Evolutionary conservation across 495 filamentous ascomycete genomes (phyloP).

Genomic region (Trichoderma orchidacearum): DNA sequence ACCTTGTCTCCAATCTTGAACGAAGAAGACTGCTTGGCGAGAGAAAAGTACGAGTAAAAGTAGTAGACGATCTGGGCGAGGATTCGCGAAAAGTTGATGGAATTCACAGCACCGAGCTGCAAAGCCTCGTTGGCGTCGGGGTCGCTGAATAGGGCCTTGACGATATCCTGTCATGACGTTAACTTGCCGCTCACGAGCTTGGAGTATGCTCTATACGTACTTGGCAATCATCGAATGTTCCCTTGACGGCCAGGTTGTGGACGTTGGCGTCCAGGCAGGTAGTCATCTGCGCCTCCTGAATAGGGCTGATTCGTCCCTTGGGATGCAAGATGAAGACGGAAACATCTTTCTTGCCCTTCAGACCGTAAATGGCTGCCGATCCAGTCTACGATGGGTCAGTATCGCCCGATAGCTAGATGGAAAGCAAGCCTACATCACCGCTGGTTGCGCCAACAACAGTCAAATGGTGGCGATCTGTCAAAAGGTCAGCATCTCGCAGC

Average conservation of each 20-base stretch:
- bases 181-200: too few relatives aligned
- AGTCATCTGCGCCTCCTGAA: slow-evolving; percentile 95
- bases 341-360: slow-evolving; percentile 93
- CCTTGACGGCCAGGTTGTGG: slow-evolving; percentile 72
- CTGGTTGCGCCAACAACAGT: slow-evolving; percentile 86
- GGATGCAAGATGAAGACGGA: slow-evolving; percentile 84
- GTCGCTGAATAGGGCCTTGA: slow-evolving; percentile 86
- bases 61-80: slow-evolving; percentile 91
- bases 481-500: slow-evolving; percentile 2
- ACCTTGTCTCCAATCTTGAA: slow-evolving; percentile 45
- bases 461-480: slow-evolving; percentile 59
- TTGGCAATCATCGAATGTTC: slow-evolving; percentile 93
- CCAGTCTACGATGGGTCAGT: slow-evolving; percentile 39
- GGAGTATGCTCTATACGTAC: slow-evolving; percentile 17
- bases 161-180: slow-evolving; percentile 48
- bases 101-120: slow-evolving; percentile 77
- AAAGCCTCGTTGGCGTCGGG: slow-evolving; percentile 55
- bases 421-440: slow-evolving; percentile 41
- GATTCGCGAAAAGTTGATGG: slow-evolving; percentile 83
- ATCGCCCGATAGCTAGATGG: background rate
- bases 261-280: slow-evolving; percentile 78
- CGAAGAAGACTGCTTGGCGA: slow-evolving; percentile 38
- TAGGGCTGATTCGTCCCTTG: slow-evolving; percentile 65
- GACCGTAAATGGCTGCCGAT: slow-evolving; percentile 90
- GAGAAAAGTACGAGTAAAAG: slow-evolving; percentile 76